Evolutionary conservation across 139 green algal species (phyloP), one percentile per base, ranked within the genome.

Genomic region (Auxenochlorella protothecoides): DNA sequence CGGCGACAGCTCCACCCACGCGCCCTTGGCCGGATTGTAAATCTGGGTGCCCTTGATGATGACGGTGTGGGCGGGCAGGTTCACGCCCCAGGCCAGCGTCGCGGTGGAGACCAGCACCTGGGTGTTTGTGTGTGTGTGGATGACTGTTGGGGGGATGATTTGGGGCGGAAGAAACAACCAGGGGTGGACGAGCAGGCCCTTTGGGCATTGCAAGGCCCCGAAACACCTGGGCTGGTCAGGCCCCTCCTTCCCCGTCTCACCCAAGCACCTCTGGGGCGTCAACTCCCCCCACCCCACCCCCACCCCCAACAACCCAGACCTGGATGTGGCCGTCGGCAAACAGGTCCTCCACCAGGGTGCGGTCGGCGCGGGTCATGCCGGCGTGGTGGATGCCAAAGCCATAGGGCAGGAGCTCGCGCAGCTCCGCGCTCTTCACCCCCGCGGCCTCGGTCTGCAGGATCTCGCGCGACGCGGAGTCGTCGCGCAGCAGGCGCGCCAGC

Each of bases 11-110:
- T 99, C 93, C 69, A 83, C 85, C 94, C 94, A 99, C 3, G 73
- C 85, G 51, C 80, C 79, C 81, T 96, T 97, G 60, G 91, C 89
- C 0, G 93, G 92, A 83, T 96, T 96, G 89, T 98, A 98, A 54
- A 98, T 84, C 79, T 96, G 85, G 6, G 94, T 99, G 76, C 94
- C 94, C 83, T 99, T 99, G 90, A 99, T 98, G 81, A 99, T 96
- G 70, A 99, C 94, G 5, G 89, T 97, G 85, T 99, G 94, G 0
- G 94, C 94, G 6, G 94, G 94, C 75, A 98, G 90, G 86, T 99
- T 99, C 59, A 99, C 94, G 55, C 94, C 94, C 94, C 94, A 99
- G 7, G 94, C 94, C 65, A 99, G 85, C 3, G 94, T 99, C 65
- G 95, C 95, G 52, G 94, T 99, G 2, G 91, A 97, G 63, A 99